These are phyloP conservation scores for Carex littledalei DNA, from an alignment of 176 grass and related monocot species.

Conservation along the genomic window DNA sequence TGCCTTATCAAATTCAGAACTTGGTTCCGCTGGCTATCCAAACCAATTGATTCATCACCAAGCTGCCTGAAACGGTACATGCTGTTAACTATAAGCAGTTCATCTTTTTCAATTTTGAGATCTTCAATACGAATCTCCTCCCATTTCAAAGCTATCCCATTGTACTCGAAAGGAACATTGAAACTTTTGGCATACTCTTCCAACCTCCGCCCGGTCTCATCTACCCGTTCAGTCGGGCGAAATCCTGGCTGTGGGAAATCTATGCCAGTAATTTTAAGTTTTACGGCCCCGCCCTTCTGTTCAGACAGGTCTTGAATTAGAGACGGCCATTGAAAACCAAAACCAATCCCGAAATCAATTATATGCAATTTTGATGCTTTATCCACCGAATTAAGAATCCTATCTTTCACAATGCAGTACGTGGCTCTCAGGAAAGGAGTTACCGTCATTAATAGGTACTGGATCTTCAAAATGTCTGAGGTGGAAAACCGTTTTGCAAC, in stretches of 20 bases:
- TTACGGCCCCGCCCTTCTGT: constrained; percentile 9
- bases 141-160: constrained; percentile 30
- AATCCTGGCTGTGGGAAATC: constrained; percentile 36
- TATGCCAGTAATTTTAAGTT: constrained; percentile 33
- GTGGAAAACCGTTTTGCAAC: constrained; percentile 27
- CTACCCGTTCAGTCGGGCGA: constrained; percentile 26
- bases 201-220: constrained; percentile 31
- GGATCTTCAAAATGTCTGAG: constrained; percentile 29
- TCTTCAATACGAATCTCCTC: constrained; percentile 28
- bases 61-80: constrained; percentile 36
- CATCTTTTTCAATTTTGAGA: constrained; percentile 32
- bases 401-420: constrained; percentile 25
- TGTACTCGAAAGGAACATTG: constrained; percentile 37
- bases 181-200: constrained; percentile 38
- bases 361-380: constrained; percentile 29
- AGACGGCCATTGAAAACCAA: constrained; percentile 37
- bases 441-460: constrained; percentile 27
- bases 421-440: constrained; percentile 25
- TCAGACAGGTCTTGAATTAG: constrained; percentile 26
- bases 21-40: constrained; percentile 31
- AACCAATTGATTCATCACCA: constrained; percentile 27
- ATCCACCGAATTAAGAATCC: constrained; percentile 23
- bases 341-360: constrained; percentile 38
- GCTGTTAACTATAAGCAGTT: constrained; percentile 34
- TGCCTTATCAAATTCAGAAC: constrained; percentile 31